Evolutionary conservation across 805 yeast genomes (phyloP).

Genomic region (Komagataella mondaviorum): DNA sequence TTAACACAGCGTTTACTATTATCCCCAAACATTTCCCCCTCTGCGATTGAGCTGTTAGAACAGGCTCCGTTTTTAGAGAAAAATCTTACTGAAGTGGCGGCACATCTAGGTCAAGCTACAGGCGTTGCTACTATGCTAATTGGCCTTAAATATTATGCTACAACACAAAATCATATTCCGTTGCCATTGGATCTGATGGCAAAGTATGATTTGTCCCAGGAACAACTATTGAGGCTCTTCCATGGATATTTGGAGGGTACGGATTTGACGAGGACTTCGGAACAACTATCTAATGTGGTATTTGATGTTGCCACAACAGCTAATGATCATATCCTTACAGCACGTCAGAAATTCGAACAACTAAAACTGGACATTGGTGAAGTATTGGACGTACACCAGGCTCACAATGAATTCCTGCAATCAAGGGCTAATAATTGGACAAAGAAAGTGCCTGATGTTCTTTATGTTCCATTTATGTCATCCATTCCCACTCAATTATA

Average conservation of each 20-base stretch:
- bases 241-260: slow-evolving; percentile 27
- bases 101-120: slow-evolving; percentile 76
- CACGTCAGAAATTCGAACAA: slow-evolving; percentile 36
- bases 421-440: slow-evolving; percentile 22
- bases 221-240: slow-evolving; percentile 34
- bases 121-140: slow-evolving; percentile 54
- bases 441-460: slow-evolving; percentile 41
- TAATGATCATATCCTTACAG: slow-evolving; percentile 67
- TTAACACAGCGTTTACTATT: slow-evolving; percentile 44
- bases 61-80: slow-evolving; percentile 31
- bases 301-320: slow-evolving; percentile 64
- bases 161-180: slow-evolving; percentile 32
- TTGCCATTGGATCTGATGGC: slow-evolving; percentile 54
- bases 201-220: slow-evolving; percentile 44
- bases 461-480: slow-evolving; percentile 55
- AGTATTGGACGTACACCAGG: slow-evolving; percentile 12
- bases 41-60: slow-evolving; percentile 22
- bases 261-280: slow-evolving; percentile 13
- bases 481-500: slow-evolving; percentile 54
- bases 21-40: slow-evolving; percentile 46
- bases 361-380: slow-evolving; percentile 22
- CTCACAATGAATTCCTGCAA: slow-evolving; percentile 11
- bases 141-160: slow-evolving; percentile 45
- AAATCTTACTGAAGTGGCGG: slow-evolving; percentile 44
- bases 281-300: slow-evolving; percentile 38